Conservation (phyloP, 139 green algal species). For the Raphidocelis subcapitata region DNA sequence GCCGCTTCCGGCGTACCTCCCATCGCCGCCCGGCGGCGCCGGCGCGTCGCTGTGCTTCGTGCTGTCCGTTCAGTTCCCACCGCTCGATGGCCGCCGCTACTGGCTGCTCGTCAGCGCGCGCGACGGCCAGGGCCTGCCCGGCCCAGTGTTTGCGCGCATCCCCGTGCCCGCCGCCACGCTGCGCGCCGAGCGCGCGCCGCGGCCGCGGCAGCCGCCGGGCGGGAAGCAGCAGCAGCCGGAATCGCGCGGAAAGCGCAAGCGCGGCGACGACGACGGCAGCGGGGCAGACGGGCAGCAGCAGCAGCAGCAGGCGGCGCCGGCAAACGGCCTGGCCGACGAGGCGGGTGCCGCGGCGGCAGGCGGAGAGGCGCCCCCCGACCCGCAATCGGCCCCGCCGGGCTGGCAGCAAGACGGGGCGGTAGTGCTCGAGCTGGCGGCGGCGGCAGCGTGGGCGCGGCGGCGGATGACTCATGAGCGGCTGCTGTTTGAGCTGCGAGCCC, state of each 20-base stretch:
- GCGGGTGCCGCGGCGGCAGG: too few relatives aligned
- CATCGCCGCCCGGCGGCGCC: too few relatives aligned
- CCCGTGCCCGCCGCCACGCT: neutral
- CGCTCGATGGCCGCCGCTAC: neutral
- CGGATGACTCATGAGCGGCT: too few relatives aligned
- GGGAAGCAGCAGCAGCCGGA: neutral
- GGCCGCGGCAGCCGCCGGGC: conserved; percentile 4
- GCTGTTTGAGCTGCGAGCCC: too few relatives aligned
- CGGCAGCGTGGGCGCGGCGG: too few relatives aligned
- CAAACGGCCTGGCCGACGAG: neutral
- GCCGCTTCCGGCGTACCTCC: too few relatives aligned
- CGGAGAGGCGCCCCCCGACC: too few relatives aligned
- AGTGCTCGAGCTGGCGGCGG: too few relatives aligned
- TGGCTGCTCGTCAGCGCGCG: conserved; percentile 14
- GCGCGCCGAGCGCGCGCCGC: neutral
- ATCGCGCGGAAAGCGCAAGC: conserved; percentile 1
- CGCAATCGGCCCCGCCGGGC: too few relatives aligned
- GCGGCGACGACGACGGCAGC: neutral
- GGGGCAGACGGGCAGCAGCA: conserved; percentile 6
- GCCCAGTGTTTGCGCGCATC: conserved; percentile 4
- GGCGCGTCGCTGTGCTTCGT: neutral
- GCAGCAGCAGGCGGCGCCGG: conserved; percentile 12
- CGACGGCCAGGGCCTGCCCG: conserved; percentile 7
- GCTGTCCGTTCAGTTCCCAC: conserved; percentile 14
- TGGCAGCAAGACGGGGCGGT: too few relatives aligned